Base-by-base conservation (phyloP, 2,329 filamentous ascomycete genomes). In the Clarireedia sp. region DNA sequence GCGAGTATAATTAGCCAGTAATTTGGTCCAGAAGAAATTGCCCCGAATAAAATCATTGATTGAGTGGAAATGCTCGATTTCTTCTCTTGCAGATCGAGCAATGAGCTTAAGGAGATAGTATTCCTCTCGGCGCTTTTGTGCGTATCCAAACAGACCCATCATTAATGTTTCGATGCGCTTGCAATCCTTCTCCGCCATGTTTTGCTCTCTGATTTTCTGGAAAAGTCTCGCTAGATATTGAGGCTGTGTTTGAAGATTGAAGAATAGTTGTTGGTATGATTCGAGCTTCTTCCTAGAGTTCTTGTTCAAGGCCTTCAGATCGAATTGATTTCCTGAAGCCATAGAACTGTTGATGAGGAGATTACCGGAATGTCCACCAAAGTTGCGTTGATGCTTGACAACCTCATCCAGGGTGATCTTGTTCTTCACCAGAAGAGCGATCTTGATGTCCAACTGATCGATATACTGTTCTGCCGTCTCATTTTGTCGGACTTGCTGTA, bases 381-480 rank as follows among this genome's bases (percentile, higher is more conserved):
- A 96, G 70, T 96, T 95, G 74, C 87, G 92, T 68, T 99, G 94
- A 68, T 97, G 94, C 65, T 90, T 90, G 54, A 99, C 89, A 26
- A 99, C 94, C 72, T 99, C 95, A 67, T 99, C 94, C 3, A 99
- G 79, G 0, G 94, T 97, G 67, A 99, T 99, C 73, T 99, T 99
- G 80, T 99, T 99, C 79, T 97, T 97, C 66, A 99, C 94, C 17
- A 99, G 79, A 3, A 99, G 80, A 1, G 94, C 94, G 69, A 99
- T 99, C 75, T 99, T 99, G 77, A 99, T 96, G 68, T 99, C 95
- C 37, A 99, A 81, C 69, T 99, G 94, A 65, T 96, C 91, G 63
- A 99, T 96, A 68, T 99, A 99, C 69, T 96, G 90, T 72, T 99
- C 94, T 40, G 95, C 83, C 76, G 95, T 85, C 73, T 99, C 94